A percentile compares a stretch with the other conserved stretches of the same genome.
phyloP scores from a whole-genome alignment of 1,284 basidiomycete species.

The Wolfiporia cocos region DNA sequence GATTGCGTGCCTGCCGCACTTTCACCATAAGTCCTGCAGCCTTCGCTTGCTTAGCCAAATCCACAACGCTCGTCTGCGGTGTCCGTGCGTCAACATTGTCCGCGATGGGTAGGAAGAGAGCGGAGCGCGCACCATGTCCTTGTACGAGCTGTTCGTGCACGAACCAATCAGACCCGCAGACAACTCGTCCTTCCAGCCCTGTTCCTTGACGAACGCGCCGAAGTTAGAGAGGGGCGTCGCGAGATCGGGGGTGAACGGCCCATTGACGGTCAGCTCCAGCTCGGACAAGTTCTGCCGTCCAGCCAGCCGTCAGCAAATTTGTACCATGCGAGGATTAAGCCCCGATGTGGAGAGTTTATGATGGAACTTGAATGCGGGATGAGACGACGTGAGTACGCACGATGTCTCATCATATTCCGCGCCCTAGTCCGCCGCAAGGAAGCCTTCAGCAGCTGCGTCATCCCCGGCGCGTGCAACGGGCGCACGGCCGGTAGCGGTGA shows the following conservation, averaged over 20 bases:
- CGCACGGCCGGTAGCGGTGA: constrained; percentile 84
- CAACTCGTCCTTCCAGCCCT: constrained; percentile 90
- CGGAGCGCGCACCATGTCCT: constrained; percentile 74
- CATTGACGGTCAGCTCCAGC: constrained; percentile 94
- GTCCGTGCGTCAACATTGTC: no score
- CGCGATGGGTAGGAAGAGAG: not conserved
- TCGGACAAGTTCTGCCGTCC: constrained; percentile 91
- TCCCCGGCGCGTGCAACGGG: constrained; percentile 88
- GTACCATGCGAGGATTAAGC: no score
- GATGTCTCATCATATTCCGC: constrained; percentile 97
- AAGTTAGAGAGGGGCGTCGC: constrained; percentile 96
- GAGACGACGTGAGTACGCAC: constrained; percentile 35
- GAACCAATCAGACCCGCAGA: constrained; percentile 93
- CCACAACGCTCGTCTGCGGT: constrained; percentile 85
- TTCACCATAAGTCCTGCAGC: constrained; percentile 77
- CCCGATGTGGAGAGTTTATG: no score
- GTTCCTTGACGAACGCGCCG: constrained; percentile 71
- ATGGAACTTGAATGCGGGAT: not conserved
- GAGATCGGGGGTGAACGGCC: constrained; percentile 97
- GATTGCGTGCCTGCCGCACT: no score
- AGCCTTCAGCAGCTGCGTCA: constrained; percentile 70
- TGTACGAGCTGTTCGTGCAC: constrained; percentile 97
- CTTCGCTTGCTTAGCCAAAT: constrained; percentile 88
- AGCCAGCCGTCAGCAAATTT: no score
- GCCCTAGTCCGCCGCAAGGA: constrained; percentile 80